Evolutionary conservation across 805 yeast species (phyloP), one percentile per base, ranked within the genome.

Genomic region (Ogataea trehaloabstinens): DNA sequence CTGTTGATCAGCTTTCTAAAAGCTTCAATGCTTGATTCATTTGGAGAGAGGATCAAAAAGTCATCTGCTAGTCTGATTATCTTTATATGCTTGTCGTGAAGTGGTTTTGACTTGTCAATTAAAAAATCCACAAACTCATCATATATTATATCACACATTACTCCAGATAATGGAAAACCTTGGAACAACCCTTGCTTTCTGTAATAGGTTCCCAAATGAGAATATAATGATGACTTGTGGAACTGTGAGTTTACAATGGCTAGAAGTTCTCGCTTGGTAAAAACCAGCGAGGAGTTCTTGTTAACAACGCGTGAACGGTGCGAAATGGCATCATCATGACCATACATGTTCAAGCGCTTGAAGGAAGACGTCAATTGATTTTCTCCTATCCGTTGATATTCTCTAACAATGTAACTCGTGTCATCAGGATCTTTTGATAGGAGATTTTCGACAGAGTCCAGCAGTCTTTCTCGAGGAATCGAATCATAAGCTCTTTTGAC

Each of bases 31-130:
- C 56, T 51, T 0, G 41, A 36, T 8, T 49, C 19, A 24, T 67
- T 55, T 0, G 78, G 66, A 0, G 93, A 73, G 0, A 90, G 60
- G n/a, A 87, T 67, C 19, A 90, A 55, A 52, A 90, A 90, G 56
- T 90, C 98, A 61, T 90, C 98, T 0, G 88, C 95, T 16, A 86
- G 58, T 37, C 96, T 62, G 6, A 87, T 40, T 2, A 87, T 55
- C 2, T 71, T 42, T 11, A 40, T 20, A n/a, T 32, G n/a, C 2
- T 24, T 21, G 2, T 59, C 50, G 5, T 30, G 7, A 8, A 30
- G 49, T 42, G 3, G 45, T 35, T 1, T 44, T 24, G n/a, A 56
- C 28, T 28, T 54, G 52, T 6, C 7, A 8, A 47, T 34, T 38
- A 66, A 55, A 11, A 53, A 46, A 20, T 68, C 66, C 8, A 84